Conservation (phyloP, 1,284 basidiomycete species). For the Microbotryum silenes-acaulis region DNA sequence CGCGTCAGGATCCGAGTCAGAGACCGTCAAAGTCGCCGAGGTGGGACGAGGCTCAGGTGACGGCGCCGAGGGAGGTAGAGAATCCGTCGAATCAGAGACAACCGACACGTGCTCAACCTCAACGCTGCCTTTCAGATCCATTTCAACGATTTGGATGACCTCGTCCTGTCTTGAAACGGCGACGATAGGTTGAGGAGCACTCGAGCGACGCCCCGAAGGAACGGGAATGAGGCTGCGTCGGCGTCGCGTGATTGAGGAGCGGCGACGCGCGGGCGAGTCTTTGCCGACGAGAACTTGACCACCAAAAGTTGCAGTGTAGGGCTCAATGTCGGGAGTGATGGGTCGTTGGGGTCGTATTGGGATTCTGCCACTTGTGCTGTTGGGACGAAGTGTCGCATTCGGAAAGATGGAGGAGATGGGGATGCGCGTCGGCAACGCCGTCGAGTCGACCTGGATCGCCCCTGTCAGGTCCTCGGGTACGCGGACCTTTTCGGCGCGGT, state of each 20-base stretch:
- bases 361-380: slow-evolving; percentile 2
- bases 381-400: not conserved
- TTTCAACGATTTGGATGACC: no score
- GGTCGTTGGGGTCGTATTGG: slow-evolving; percentile 7
- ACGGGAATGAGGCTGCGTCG: not conserved
- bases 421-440: slow-evolving; percentile 11
- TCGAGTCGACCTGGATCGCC: not conserved
- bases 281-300: not conserved
- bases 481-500: slow-evolving; percentile 1
- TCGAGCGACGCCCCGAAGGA: not conserved
- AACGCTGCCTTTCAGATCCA: not conserved
- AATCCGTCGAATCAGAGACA: not conserved
- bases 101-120: not conserved
- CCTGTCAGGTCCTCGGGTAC: not conserved
- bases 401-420: slow-evolving; percentile 16
- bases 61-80: not conserved
- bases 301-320: slow-evolving; percentile 3
- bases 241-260: slow-evolving; percentile 7
- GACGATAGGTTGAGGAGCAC: no score
- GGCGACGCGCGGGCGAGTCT: not conserved
- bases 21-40: not conserved
- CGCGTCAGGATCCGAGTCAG: not conserved
- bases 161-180: no score
- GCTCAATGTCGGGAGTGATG: slow-evolving; percentile 1
- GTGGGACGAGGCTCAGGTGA: not conserved